Percentiles rank a stretch among this genome's conserved stretches.
These are phyloP conservation scores for Yamadazyma sp. DNA, from an alignment of 805 yeast species.

Conservation along the genomic window DNA sequence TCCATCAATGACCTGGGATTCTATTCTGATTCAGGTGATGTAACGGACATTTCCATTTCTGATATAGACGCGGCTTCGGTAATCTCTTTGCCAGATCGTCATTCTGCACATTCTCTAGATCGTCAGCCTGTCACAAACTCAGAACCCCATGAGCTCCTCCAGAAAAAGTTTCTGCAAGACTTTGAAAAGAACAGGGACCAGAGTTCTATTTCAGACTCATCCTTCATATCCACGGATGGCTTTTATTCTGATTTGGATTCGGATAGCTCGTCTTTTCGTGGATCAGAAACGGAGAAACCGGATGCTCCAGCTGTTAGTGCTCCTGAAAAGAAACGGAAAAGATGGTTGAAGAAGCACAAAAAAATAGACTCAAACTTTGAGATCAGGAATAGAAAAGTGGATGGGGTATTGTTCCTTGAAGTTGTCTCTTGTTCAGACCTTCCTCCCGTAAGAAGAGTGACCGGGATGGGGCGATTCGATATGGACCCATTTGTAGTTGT, in stretches of 20 bases:
- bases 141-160: conserved; percentile 11
- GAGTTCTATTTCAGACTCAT: conserved; percentile 17
- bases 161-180: conserved; percentile 11
- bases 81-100: conserved; percentile 6
- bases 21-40: conserved; percentile 25
- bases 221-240: conserved; percentile 15
- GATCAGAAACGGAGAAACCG: neutral
- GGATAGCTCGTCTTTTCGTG: conserved; percentile 1
- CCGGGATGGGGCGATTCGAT: conserved; percentile 71
- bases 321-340: neutral
- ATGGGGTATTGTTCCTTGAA: conserved; percentile 78
- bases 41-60: conserved; percentile 20
- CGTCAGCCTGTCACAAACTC: no score
- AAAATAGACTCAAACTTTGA: conserved; percentile 28
- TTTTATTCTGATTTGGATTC: conserved; percentile 5
- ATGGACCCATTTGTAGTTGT: conserved; percentile 97
- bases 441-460: conserved; percentile 73
- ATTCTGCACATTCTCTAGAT: conserved; percentile 1
- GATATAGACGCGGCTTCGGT: conserved; percentile 29
- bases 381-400: conserved; percentile 38
- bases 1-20: conserved; percentile 40
- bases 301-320: neutral
- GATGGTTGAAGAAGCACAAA: conserved; percentile 3
- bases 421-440: conserved; percentile 70
- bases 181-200: conserved; percentile 4